Evolutionary conservation across 805 yeast species (phyloP), one percentile per base, ranked within the genome.

Genomic region (Pichia kluyveri): DNA sequence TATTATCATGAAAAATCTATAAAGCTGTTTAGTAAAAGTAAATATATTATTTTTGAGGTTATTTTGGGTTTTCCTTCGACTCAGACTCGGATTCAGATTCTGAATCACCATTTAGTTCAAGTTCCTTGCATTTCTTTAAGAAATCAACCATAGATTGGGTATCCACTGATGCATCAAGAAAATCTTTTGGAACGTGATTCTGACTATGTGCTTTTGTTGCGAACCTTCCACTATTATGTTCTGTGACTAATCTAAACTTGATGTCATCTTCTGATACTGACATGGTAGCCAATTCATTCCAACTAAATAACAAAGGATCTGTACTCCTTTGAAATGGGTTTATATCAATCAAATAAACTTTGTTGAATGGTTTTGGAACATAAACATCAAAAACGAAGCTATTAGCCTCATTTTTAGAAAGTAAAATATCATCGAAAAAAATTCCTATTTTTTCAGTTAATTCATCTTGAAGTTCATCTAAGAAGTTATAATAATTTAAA

Each of bases 131-230:
- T 49, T 79, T 71, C 50, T 71, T 71, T 0, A 85, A 79, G 53
- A 86, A 66, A 44, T 83, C 89, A 12, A 77, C 80, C 75, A 88
- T 82, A 0, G 83, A 76, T 19, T 73, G 71, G 0, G 90, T 75
- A 55, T 84, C 81, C 56, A 79, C 58, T 34, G 86, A 73, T 2
- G 96, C 96, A 60, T 88, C 93, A 5, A 93, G 84, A 19, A 93
- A 79, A 58, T 93, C 99, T 45, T 76, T 72, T 0, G 99, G 99
- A 3, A 93, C 96, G 58, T 86, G 90, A 61, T 82, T 87, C 57
- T 91, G 96, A 2, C 95, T 79, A 60, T 87, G 91, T 44, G 87
- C 95, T 54, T 84, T 86, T 0, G 80, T 67, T 0, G 87, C 83
- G 69, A 89, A 89, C 31, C 91, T 70, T 0, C 88, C 86, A 8